phyloP scores from a whole-genome alignment of 2,329 filamentous ascomycete species.

The Parastagonospora nodorum region DNA sequence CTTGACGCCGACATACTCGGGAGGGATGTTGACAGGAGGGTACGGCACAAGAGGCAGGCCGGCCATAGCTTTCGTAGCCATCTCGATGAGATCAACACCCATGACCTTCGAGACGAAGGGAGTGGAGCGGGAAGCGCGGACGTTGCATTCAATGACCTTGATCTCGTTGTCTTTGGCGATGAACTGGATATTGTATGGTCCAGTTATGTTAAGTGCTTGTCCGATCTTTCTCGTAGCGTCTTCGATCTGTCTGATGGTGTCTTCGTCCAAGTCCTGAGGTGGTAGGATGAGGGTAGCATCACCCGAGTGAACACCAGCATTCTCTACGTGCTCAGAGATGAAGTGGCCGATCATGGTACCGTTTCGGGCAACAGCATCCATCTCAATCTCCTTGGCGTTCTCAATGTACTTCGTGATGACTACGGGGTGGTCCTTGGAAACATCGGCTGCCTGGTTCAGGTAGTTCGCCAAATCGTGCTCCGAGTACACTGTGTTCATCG shows the following conservation, averaged over 20 bases:
- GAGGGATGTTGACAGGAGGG: conserved; percentile 73
- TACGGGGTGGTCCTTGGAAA: conserved; percentile 93
- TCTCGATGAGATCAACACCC: conserved; percentile 95
- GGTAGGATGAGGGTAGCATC: conserved; percentile 95
- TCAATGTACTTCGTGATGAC: conserved; percentile 99
- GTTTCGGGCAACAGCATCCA: conserved; percentile 94
- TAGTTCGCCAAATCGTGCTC: conserved; percentile 89
- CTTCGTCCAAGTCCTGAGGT: conserved; percentile 86
- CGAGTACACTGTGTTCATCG: conserved; percentile 99
- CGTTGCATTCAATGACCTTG: conserved; percentile 99
- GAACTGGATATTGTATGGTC: conserved; percentile 98
- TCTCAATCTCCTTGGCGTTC: conserved; percentile 98
- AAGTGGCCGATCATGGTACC: conserved; percentile 93
- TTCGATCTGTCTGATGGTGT: conserved; percentile 88
- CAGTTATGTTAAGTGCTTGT: conserved; percentile 90
- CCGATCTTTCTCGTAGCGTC: conserved; percentile 96
- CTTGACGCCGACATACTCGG: conserved; percentile 92
- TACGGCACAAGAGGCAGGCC: conserved; percentile 81
- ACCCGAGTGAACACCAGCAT: conserved; percentile 97
- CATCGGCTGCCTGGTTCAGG: conserved; percentile 86
- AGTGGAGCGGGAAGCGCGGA: conserved; percentile 93
- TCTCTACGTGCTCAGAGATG: conserved; percentile 98
- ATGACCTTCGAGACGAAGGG: conserved; percentile 99
- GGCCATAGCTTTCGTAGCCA: conserved; percentile 98
- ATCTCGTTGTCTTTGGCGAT: conserved; percentile 99